Percentiles rank a stretch among this genome's conserved stretches.
Conservation (phyloP, 768 basidiomycete species). For the Hemileccinum rubropunctum region DNA sequence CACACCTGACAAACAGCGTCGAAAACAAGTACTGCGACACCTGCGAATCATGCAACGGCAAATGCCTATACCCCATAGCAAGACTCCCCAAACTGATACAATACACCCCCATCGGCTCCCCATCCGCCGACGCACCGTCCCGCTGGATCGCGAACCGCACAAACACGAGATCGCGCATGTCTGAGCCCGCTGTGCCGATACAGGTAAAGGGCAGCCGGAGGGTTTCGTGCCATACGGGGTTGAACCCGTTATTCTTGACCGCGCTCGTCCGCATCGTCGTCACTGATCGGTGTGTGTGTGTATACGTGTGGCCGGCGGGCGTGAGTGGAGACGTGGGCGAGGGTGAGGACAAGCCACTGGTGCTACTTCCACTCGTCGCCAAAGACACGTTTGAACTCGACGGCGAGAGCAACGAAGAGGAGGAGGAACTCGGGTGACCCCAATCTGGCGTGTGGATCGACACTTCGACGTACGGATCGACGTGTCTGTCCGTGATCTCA, state of each 20-base stretch:
- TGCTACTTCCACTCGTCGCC: no score
- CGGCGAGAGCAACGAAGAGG: constrained; percentile 9
- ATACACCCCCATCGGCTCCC: constrained; percentile 69
- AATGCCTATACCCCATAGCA: constrained; percentile 79
- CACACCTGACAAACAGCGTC: constrained; percentile 80
- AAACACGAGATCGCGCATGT: constrained; percentile 83
- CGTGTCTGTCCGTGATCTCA: constrained; percentile 57
- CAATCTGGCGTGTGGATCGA: constrained; percentile 77
- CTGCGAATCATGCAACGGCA: constrained; percentile 86
- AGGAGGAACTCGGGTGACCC: constrained; percentile 34
- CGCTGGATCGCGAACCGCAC: constrained; percentile 75
- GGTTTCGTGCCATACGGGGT: constrained; percentile 79
- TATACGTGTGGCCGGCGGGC: background rate
- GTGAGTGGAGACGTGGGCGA: constrained; percentile 12
- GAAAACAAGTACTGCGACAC: constrained; percentile 89
- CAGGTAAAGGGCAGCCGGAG: constrained; percentile 73
- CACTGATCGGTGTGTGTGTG: constrained; percentile 33
- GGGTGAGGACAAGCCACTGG: constrained; percentile 1
- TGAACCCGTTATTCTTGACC: constrained; percentile 88
- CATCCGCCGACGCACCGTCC: constrained; percentile 56
- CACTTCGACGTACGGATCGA: constrained; percentile 81
- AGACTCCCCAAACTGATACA: constrained; percentile 70
- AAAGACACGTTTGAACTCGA: background rate
- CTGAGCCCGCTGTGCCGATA: constrained; percentile 39
- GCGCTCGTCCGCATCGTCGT: constrained; percentile 53